Conservation (phyloP, 106 monocot species). For the Xerophyta viscosa region DNA sequence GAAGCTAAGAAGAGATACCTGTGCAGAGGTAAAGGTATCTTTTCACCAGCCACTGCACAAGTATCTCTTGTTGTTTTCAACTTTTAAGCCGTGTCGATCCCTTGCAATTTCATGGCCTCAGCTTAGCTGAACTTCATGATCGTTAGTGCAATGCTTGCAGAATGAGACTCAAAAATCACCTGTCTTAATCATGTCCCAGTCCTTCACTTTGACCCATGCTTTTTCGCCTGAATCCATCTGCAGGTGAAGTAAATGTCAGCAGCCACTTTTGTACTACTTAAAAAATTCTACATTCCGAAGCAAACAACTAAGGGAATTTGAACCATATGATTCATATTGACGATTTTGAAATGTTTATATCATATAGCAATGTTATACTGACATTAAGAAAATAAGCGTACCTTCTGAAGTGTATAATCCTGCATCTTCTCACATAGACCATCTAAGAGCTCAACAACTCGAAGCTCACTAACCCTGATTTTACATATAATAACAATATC, state of each 20-base stretch:
- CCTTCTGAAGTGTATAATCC: slow-evolving; percentile 78
- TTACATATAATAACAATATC: too few relatives aligned
- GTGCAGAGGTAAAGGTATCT: too few relatives aligned
- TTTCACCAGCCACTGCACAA: too few relatives aligned
- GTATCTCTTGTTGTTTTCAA: too few relatives aligned
- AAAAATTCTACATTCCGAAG: too few relatives aligned
- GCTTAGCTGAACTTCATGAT: slow-evolving; percentile 1
- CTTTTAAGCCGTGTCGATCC: too few relatives aligned
- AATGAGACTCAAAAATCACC: slow-evolving; percentile 15
- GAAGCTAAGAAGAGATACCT: too few relatives aligned
- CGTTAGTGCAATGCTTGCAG: not conserved
- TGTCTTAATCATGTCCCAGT: slow-evolving; percentile 43
- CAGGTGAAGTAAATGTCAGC: slow-evolving; percentile 8
- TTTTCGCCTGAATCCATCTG: slow-evolving; percentile 42
- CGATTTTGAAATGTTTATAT: too few relatives aligned
- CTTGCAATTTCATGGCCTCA: not conserved
- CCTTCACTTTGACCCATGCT: slow-evolving; percentile 52
- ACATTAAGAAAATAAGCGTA: slow-evolving; percentile 3
- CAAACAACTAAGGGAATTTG: not conserved
- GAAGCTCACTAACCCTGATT: slow-evolving; percentile 65
- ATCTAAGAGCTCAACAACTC: slow-evolving; percentile 85
- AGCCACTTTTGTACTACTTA: not conserved
- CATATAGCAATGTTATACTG: too few relatives aligned
- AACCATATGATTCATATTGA: too few relatives aligned
- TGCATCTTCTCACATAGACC: slow-evolving; percentile 91